Evolutionary conservation across 2,329 filamentous ascomycete genomes (phyloP).

Genomic region (Beauveria varroae): DNA sequence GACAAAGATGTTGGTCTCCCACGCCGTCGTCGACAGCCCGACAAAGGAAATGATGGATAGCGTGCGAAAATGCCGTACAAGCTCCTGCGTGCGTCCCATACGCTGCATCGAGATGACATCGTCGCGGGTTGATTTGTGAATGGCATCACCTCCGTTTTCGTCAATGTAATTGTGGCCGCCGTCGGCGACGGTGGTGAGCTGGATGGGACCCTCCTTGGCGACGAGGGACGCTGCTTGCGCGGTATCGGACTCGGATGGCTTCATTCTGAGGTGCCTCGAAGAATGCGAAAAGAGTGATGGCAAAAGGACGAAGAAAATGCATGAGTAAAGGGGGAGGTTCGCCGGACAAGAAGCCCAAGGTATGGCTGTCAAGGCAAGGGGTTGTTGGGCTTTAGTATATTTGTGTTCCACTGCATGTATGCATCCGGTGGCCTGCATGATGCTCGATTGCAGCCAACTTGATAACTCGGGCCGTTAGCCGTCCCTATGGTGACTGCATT

Average conservation of each 20-base stretch:
- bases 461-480: no score
- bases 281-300: no score
- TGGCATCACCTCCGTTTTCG: neutral
- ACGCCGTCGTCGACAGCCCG: slow-evolving; percentile 3
- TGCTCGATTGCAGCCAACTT: no score
- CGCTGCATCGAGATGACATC: slow-evolving; percentile 9
- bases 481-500: no score
- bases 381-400: no score
- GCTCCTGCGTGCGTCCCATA: slow-evolving; percentile 10
- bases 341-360: neutral
- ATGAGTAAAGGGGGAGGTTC: neutral
- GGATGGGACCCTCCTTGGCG: neutral
- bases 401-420: no score
- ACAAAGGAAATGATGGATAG: slow-evolving; percentile 11
- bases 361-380: no score
- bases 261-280: neutral
- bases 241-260: neutral
- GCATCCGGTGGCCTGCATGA: no score
- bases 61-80: slow-evolving; percentile 9
- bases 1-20: slow-evolving; percentile 10
- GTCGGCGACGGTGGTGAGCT: neutral
- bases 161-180: neutral
- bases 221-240: neutral
- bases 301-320: neutral
- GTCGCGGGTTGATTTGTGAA: neutral